Base-by-base conservation (phyloP, 1,139 yeast genomes). In the Nematodospora anomalae region DNA sequence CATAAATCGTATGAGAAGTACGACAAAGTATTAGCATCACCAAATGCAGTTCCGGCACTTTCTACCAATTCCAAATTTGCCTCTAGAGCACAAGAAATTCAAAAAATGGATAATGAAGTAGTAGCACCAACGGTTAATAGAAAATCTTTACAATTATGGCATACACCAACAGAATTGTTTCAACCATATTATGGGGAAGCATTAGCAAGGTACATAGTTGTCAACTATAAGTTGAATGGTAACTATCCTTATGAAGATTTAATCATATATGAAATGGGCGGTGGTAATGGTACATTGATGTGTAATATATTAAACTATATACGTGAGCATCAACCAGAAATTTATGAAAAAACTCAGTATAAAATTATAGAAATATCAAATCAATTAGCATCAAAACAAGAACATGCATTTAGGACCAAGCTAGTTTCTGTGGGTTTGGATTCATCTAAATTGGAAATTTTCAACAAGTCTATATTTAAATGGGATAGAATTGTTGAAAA, bases 211-310 rank as follows among this genome's bases (percentile, higher is more conserved):
- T 82, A 85, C 52, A 60, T 88, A 10, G 55, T 87, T 31, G 78
- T 78, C n/a, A 80, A 82, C 52, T 83, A 82, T 57, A 80, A 81
- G 52, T 57, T 79, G 38, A 79, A 80, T 39, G 69, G 79, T n/a
- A 44, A 49, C 25, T 80, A 76, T 45, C 86, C 87, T 1, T 76
- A 78, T 47, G 64, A 74, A 25, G 88, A 82, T 48, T 64, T 87
- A 33, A 68, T 80, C 6, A 83, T 87, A 10, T 88, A 86, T 58
- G 96, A 88, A 60, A 79, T 86, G 74, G 96, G 96, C 40, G 95
- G 92, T 25, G 96, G 96, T 46, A 87, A 87, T 52, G 95, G 95
- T 37, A 87, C 95, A 0, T 60, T 87, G 40, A 87, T 87, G 96
- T 60, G 76, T 41, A 83, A 87, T 52, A 76, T 87, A n/a, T 61